phyloP scores from a whole-genome alignment of 495 filamentous ascomycete species.

The Aspergillus sclerotioniger region DNA sequence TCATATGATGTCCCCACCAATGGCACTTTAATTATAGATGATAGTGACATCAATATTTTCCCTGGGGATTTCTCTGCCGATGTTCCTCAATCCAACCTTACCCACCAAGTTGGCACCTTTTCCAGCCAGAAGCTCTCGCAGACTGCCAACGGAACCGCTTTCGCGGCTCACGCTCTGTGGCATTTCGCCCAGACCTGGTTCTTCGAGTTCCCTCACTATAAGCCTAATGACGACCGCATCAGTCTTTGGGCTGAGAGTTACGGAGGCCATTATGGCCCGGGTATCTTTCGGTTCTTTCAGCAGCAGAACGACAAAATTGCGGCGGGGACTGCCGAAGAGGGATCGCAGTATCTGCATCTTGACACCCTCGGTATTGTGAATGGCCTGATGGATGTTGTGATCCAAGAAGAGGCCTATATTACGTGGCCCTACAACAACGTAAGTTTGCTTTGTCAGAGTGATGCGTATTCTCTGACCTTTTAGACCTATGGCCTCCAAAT shows the following conservation, averaged over 20 bases:
- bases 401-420: conserved; percentile 61
- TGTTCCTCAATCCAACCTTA: conserved; percentile 47
- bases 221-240: conserved; percentile 43
- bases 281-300: conserved; percentile 56
- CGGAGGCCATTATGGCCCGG: conserved; percentile 58
- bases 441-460: neutral
- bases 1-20: conserved; percentile 11
- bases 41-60: neutral
- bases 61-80: conserved; percentile 1
- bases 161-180: conserved; percentile 45
- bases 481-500: conserved; percentile 60
- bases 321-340: conserved; percentile 25
- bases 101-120: conserved; percentile 50
- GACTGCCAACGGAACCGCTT: conserved; percentile 45
- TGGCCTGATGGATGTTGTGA: conserved; percentile 64
- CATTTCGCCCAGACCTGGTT: conserved; percentile 49
- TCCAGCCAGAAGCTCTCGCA: conserved; percentile 35
- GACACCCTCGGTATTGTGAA: conserved; percentile 49
- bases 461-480: neutral
- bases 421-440: conserved; percentile 59
- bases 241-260: conserved; percentile 46
- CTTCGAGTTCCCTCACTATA: conserved; percentile 43
- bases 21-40: neutral
- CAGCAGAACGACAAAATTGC: conserved; percentile 51
- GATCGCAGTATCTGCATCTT: conserved; percentile 24